phyloP scores from a whole-genome alignment of 441 rosid species.

The Pelargonium fulgidum region DNA sequence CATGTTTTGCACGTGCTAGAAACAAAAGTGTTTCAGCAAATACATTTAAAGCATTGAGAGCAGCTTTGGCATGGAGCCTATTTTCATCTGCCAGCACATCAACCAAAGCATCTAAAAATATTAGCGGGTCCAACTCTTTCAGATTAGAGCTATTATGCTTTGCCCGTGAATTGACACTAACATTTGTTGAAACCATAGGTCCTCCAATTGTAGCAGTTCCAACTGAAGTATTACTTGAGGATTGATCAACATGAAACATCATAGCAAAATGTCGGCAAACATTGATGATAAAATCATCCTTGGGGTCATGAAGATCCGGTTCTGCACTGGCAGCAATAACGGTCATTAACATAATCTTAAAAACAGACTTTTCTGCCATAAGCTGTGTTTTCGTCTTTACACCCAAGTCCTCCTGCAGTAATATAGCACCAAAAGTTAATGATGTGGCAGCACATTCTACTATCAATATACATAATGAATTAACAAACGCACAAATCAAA shows the following conservation, averaged over 20 bases:
- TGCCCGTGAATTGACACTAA: constrained; percentile 45
- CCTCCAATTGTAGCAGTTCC: constrained; percentile 43
- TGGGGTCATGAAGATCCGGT: constrained; percentile 61
- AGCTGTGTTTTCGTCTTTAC: constrained; percentile 98
- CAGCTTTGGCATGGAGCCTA: constrained; percentile 87
- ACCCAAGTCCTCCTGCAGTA: constrained; percentile 83
- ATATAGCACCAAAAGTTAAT: constrained; percentile 6
- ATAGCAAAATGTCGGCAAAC: constrained; percentile 94
- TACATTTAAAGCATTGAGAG: constrained; percentile 67
- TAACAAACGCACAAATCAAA: too few species aligned
- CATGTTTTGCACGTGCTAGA: constrained; percentile 84
- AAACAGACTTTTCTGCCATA: constrained; percentile 94
- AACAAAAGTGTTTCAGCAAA: constrained; percentile 87
- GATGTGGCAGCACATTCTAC: background rate
- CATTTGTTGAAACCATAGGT: constrained; percentile 45
- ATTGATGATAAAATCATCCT: constrained; percentile 75
- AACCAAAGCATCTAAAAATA: constrained; percentile 89
- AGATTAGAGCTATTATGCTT: constrained; percentile 52
- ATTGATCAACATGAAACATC: constrained; percentile 64
- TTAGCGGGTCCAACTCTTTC: constrained; percentile 81
- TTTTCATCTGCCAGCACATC: constrained; percentile 90
- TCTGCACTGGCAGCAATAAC: constrained; percentile 81
- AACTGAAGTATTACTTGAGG: constrained; percentile 45
- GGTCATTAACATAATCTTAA: constrained; percentile 79
- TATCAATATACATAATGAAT: too few species aligned